Evolutionary conservation across 768 basidiomycete species (phyloP), one percentile per base, ranked within the genome.

Genomic region (Serendipita vermifera): DNA sequence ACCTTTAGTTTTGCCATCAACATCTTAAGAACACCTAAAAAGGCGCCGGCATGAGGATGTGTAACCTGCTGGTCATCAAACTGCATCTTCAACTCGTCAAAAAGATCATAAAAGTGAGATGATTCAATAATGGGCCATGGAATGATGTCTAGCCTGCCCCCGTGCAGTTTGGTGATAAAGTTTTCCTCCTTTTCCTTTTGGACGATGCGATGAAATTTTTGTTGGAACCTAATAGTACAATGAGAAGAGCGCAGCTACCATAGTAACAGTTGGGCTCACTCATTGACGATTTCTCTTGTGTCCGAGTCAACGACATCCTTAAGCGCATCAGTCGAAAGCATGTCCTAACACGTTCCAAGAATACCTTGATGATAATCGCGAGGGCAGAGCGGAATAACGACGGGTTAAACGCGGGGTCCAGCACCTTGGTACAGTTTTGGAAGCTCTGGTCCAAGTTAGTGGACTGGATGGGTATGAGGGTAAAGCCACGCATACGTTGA

Each of bases 51-150:
- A 0, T 72, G 68, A 0, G 63, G 66, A 60, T 82, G 79, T 0
- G 79, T 78, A 0, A 74, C 55, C 2, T 60, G 57, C 57, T 81
- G 79, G 40, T 69, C 67, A 58, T 81, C 76, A 4, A 83, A 63
- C 2, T 67, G 67, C 51, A 65, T 67, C 59, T 76, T 78, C 31
- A 83, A 59, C 0, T 66, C 64, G 0, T 70, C 69, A 55, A 82
- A 80, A n/a, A 81, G 61, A 2, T 64, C 69, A 58, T 83, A 83
- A 62, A 83, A 83, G 24, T 79, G 73, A 40, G 65, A 72, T 0
- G 81, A 81, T 60, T 80, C 77, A 31, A 83, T 81, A 39, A 83
- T 78, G 0, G 80, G 80, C 82, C 82, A 83, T 3, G 81, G 81
- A 13, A 82, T 72, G 14, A 83, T 82, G 33, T 70, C 71, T 3